Evolutionary conservation across 257 asterid genomes (phyloP).

Genomic region (Solanum habrochaites): DNA sequence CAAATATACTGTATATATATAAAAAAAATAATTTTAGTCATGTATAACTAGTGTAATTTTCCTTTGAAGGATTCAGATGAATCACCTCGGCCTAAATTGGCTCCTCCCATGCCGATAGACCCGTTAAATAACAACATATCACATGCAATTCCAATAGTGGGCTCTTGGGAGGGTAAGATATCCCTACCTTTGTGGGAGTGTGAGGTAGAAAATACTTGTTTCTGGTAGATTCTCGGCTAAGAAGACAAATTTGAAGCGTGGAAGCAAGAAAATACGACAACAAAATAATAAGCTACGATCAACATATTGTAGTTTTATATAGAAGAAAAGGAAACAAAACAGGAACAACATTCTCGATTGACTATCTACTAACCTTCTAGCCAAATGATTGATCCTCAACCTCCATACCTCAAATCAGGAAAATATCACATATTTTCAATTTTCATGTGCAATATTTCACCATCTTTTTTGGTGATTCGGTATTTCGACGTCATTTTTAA

Average conservation of each 20-base stretch:
- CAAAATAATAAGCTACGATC: not conserved
- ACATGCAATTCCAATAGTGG: not conserved
- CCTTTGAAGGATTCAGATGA: not conserved
- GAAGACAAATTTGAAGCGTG: not conserved
- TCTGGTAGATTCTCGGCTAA: not conserved
- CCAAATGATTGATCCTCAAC: not conserved
- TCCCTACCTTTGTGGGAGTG: not conserved
- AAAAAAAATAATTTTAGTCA: not conserved
- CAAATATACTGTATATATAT: not conserved
- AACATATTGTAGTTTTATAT: not conserved
- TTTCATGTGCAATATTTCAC: too few species aligned
- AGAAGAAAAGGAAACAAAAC: not conserved
- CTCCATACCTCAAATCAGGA: not conserved
- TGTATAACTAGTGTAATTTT: not conserved
- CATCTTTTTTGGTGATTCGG: too few species aligned
- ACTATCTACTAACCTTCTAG: not conserved
- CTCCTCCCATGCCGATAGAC: not conserved
- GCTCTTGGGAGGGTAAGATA: not conserved
- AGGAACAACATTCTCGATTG: fast-evolving
- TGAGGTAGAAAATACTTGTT: not conserved
- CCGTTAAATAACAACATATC: not conserved
- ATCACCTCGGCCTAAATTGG: not conserved
- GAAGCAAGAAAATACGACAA: not conserved
- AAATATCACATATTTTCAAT: too few species aligned
- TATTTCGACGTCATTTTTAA: too few species aligned